Evolutionary conservation across 306 rosid genomes (phyloP).

Genomic region (Quercus ilex): DNA sequence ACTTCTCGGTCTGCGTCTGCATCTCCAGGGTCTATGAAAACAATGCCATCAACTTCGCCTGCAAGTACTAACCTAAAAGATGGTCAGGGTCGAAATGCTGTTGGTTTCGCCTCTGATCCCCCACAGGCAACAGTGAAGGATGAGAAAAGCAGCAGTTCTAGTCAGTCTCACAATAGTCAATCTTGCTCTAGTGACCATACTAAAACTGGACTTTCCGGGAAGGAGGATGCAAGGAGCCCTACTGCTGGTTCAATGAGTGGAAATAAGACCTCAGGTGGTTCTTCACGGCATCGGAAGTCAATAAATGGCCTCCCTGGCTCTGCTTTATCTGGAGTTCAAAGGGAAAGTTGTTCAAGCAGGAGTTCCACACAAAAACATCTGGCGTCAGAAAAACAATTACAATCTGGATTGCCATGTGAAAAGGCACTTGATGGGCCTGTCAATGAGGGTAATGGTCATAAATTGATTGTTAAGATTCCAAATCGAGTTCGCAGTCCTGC

Average conservation of each 20-base stretch:
- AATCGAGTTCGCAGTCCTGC: constrained; percentile 73
- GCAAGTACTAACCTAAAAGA: constrained; percentile 51
- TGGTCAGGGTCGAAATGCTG: constrained; percentile 39
- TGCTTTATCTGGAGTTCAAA: constrained; percentile 45
- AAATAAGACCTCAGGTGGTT: constrained; percentile 41
- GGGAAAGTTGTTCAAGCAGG: constrained; percentile 45
- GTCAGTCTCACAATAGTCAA: constrained; percentile 88
- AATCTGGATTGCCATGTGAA: constrained; percentile 40
- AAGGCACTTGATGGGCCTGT: constrained; percentile 53
- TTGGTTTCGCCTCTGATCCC: constrained; percentile 49
- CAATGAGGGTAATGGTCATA: constrained; percentile 50
- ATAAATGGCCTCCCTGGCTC: constrained; percentile 65
- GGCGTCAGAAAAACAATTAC: constrained; percentile 48
- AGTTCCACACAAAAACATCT: constrained; percentile 33
- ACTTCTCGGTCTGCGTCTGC: constrained; percentile 46
- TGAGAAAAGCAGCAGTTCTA: constrained; percentile 85
- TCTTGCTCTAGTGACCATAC: constrained; percentile 81
- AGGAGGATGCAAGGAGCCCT: constrained; percentile 87
- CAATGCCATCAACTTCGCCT: constrained; percentile 31
- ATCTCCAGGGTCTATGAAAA: constrained; percentile 59
- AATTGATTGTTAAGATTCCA: constrained; percentile 65
- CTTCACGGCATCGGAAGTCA: constrained; percentile 66
- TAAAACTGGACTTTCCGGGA: constrained; percentile 45
- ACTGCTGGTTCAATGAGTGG: constrained; percentile 60
- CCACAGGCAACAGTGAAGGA: constrained; percentile 63